These are phyloP conservation scores for Phialophora chinensis DNA, from an alignment of 2,329 filamentous ascomycete genomes.

Conservation along the genomic window DNA sequence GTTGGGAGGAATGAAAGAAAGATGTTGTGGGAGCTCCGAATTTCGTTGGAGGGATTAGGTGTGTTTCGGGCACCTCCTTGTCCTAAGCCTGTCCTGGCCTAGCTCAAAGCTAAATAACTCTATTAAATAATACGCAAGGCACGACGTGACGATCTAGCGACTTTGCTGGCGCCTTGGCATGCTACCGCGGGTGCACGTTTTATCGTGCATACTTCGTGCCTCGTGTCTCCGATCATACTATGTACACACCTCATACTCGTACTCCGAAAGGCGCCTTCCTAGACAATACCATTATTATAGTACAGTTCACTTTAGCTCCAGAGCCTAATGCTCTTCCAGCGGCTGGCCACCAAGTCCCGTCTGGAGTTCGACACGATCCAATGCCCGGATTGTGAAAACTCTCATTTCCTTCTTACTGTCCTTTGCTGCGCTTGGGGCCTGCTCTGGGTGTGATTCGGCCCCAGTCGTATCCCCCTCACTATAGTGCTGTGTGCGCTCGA, in stretches of 20 bases:
- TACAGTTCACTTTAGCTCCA: too few species aligned
- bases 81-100: not conserved
- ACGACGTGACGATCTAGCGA: not conserved
- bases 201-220: too few species aligned
- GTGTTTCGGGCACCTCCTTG: not conserved
- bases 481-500: not conserved
- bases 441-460: not conserved
- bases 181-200: too few species aligned
- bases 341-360: not conserved
- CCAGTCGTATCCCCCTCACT: not conserved
- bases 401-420: not conserved
- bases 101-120: not conserved
- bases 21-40: not conserved
- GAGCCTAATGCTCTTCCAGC: not conserved
- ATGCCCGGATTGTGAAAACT: not conserved
- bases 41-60: not conserved
- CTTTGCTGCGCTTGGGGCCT: not conserved
- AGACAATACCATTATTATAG: too few species aligned
- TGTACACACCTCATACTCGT: too few species aligned
- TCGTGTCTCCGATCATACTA: too few species aligned
- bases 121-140: not conserved
- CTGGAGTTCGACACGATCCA: not conserved
- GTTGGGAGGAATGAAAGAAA: not conserved
- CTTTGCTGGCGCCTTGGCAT: not conserved
- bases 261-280: too few species aligned